phyloP scores from a whole-genome alignment of 192 early-diverging fungal species.

The Chytriomyces hyalinus region DNA sequence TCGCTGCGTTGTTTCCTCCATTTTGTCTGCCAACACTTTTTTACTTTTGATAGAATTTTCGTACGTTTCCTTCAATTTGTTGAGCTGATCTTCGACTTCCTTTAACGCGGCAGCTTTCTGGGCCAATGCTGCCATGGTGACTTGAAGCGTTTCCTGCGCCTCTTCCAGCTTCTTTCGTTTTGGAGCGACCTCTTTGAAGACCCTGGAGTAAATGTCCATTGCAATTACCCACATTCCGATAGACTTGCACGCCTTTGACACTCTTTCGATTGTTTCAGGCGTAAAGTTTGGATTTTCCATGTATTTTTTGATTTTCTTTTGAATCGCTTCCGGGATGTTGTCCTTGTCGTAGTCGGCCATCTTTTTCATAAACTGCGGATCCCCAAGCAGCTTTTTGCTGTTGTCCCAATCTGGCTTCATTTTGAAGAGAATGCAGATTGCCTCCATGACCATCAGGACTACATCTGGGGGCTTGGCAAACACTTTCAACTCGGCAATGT shows the following conservation, averaged over 20 bases:
- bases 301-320: slow-evolving; percentile 65
- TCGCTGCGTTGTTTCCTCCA: slow-evolving; percentile 66
- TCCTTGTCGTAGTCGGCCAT: slow-evolving; percentile 67
- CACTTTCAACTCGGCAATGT: slow-evolving; percentile 68
- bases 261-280: slow-evolving; percentile 59
- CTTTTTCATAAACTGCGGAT: slow-evolving; percentile 68
- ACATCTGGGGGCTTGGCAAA: slow-evolving; percentile 64
- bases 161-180: slow-evolving; percentile 62
- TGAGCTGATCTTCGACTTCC: slow-evolving; percentile 63
- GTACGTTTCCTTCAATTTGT: slow-evolving; percentile 63
- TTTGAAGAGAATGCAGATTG: slow-evolving; percentile 68
- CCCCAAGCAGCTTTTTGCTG: slow-evolving; percentile 60
- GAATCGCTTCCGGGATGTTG: slow-evolving; percentile 60
- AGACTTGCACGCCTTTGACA: slow-evolving; percentile 63
- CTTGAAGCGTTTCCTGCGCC: slow-evolving; percentile 55
- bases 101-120: slow-evolving; percentile 61
- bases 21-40: slow-evolving; percentile 61
- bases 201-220: slow-evolving; percentile 62
- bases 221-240: slow-evolving; percentile 70
- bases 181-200: slow-evolving; percentile 63
- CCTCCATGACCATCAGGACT: slow-evolving; percentile 65
- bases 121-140: slow-evolving; percentile 55
- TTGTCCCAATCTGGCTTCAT: slow-evolving; percentile 67
- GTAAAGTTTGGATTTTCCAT: slow-evolving; percentile 64
- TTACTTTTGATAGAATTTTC: slow-evolving; percentile 60